Base-by-base conservation (phyloP, 2,329 filamentous ascomycete species). In the Pseudocercospora vitis region DNA sequence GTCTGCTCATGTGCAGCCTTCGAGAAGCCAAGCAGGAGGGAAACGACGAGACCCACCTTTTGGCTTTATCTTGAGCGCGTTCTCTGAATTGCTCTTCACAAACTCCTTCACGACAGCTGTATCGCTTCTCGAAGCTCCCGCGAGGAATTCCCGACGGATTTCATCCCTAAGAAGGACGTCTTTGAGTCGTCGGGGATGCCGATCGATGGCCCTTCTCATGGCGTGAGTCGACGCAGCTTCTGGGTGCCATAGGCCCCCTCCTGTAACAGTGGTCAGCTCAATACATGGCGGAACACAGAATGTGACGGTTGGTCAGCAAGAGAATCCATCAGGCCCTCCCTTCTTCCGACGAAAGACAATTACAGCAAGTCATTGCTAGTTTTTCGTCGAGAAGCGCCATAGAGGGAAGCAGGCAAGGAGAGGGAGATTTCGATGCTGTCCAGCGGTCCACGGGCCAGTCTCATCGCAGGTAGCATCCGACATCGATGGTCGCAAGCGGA, bases 241-340 rank as follows among this genome's bases (percentile, higher is more conserved):
- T 1, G 89, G 89, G 64, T 86, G 82, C 89, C 89, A 96, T 12
- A 95, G 74, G 1, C 91, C 91, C 42, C 89, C 89, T 53, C 88
- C 83, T 85, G 69, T 11, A 42, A 49, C 7, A 16, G n/a, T 7
- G 7, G 21, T 45, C 26, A 45, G 42, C 24, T 16, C 14, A n/a
- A 35, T 6, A 16, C 9, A 35, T n/a, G n/a, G n/a, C n/a, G n/a
- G n/a, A n/a, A n/a, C n/a, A n/a, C n/a, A n/a, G n/a, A n/a, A n/a
- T n/a, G n/a, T n/a, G n/a, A n/a, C n/a, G n/a, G n/a, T n/a, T n/a
- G n/a, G n/a, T n/a, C n/a, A n/a, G n/a, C n/a, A n/a, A n/a, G n/a
- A n/a, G n/a, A n/a, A n/a, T n/a, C n/a, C n/a, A n/a, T n/a, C n/a
- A n/a, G n/a, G n/a, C n/a, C n/a, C n/a, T n/a, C n/a, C n/a, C n/a